Conservation (phyloP, 257 asterid genomes). For the Penstemon newberryi region DNA sequence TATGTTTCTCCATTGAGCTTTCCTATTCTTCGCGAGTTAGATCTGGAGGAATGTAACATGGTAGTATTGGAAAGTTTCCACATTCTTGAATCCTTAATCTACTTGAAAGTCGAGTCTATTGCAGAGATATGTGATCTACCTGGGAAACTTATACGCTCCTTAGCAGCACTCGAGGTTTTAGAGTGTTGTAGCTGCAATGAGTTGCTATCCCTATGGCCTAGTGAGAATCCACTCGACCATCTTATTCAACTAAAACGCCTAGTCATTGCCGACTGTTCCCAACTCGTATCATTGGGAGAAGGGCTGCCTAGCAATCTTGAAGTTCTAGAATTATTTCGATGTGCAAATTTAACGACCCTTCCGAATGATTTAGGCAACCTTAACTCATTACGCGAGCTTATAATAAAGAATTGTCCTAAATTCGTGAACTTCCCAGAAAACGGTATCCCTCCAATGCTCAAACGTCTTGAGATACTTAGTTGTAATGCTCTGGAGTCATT, state of each 20-base stretch:
- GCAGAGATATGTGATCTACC: conserved; percentile 50
- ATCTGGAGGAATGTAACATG: conserved; percentile 54
- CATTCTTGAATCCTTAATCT: conserved; percentile 39
- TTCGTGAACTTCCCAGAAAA: conserved; percentile 44
- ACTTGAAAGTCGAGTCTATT: conserved; percentile 58
- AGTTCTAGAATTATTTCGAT: conserved; percentile 59
- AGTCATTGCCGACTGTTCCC: conserved; percentile 56
- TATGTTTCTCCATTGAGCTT: conserved; percentile 46
- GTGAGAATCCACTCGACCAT: conserved; percentile 31
- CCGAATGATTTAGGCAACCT: conserved; percentile 48
- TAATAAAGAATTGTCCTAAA: conserved; percentile 50
- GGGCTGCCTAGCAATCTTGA: conserved; percentile 62
- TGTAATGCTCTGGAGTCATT: conserved; percentile 57
- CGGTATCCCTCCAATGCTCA: conserved; percentile 58
- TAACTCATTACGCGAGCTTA: conserved; percentile 49
- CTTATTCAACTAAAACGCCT: conserved; percentile 52
- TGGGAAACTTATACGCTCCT: conserved; percentile 38
- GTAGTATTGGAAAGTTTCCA: conserved; percentile 46
- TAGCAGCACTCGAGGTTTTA: conserved; percentile 50
- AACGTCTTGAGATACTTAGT: conserved; percentile 61
- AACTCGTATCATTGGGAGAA: conserved; percentile 48
- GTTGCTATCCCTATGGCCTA: conserved; percentile 50
- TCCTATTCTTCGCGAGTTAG: conserved; percentile 49
- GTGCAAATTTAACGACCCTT: conserved; percentile 42
- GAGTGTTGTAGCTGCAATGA: conserved; percentile 64